These are phyloP conservation scores for Fusarium sp. DNA, from an alignment of 2,329 filamentous ascomycete species.

Conservation along the genomic window DNA sequence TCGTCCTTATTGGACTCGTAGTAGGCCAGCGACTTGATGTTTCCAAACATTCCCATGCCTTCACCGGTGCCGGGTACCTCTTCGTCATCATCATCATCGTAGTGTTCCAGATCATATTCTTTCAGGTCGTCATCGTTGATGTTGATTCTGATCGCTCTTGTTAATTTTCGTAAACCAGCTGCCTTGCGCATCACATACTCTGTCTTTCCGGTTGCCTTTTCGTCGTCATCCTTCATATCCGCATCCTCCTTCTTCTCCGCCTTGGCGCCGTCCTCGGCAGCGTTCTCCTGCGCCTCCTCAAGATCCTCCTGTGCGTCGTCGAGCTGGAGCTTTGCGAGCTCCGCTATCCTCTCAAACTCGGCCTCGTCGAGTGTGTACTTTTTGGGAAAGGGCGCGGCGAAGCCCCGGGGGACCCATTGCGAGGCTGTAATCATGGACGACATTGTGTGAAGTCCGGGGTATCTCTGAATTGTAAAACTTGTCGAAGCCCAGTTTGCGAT, in stretches of 20 bases:
- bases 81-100: conserved; percentile 85
- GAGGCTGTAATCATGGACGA: conserved; percentile 83
- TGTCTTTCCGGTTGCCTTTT: conserved; percentile 52
- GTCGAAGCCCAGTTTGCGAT: conserved; percentile 31
- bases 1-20: conserved; percentile 96
- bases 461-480: conserved; percentile 41
- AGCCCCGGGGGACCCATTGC: conserved; percentile 83
- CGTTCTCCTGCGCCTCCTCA: conserved; percentile 74
- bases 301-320: conserved; percentile 94
- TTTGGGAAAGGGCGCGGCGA: conserved; percentile 81
- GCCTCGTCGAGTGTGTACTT: conserved; percentile 84
- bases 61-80: conserved; percentile 67
- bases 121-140: conserved; percentile 87
- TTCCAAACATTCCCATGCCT: conserved; percentile 93
- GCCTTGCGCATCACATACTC: conserved; percentile 49
- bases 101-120: conserved; percentile 96
- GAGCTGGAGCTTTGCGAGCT: conserved; percentile 83
- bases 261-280: conserved; percentile 49
- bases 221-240: conserved; percentile 55
- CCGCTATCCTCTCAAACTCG: conserved; percentile 83
- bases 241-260: conserved; percentile 53
- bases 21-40: conserved; percentile 93
- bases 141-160: conserved; percentile 57
- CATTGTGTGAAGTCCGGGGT: conserved; percentile 58
- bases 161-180: conserved; percentile 24